A percentile compares a stretch with the other conserved stretches of the same genome.
These are phyloP conservation scores for Candida ortonii DNA, from an alignment of 805 yeast genomes.

Conservation along the genomic window DNA sequence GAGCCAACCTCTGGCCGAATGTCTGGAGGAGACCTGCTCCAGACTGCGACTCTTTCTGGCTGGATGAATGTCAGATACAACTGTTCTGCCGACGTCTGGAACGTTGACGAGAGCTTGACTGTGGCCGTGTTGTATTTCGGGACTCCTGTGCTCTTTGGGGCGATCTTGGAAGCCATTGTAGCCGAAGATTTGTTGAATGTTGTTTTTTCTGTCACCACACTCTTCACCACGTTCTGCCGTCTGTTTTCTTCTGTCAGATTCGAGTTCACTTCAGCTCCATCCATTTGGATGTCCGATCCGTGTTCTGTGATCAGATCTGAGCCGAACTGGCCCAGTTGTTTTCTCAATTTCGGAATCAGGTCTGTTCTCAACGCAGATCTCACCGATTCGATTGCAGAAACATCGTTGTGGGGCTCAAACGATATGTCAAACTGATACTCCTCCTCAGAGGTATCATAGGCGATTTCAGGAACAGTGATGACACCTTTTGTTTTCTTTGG, in stretches of 20 bases:
- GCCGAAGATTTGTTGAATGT: constrained; percentile 23
- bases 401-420: constrained; percentile 52
- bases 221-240: constrained; percentile 26
- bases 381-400: constrained; percentile 43
- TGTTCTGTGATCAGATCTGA: constrained; percentile 69
- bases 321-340: constrained; percentile 63
- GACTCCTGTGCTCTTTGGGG: constrained; percentile 27
- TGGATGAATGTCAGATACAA: constrained; percentile 74
- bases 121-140: constrained; percentile 81
- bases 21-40: constrained; percentile 76
- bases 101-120: constrained; percentile 70
- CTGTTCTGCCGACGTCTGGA: constrained; percentile 86
- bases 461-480: constrained; percentile 84
- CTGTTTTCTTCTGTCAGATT: constrained; percentile 53
- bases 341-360: constrained; percentile 69
- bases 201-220: constrained; percentile 29
- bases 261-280: constrained; percentile 61
- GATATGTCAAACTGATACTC: constrained; percentile 84
- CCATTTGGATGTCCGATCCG: constrained; percentile 85
- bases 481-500: constrained; percentile 51
- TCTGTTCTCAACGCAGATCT: constrained; percentile 47
- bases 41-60: constrained; percentile 77
- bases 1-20: constrained; percentile 62
- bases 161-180: constrained; percentile 5
- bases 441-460: constrained; percentile 83